Evolutionary conservation across 176 grass and related monocot species (phyloP).

Genomic region (Avena sativa): DNA sequence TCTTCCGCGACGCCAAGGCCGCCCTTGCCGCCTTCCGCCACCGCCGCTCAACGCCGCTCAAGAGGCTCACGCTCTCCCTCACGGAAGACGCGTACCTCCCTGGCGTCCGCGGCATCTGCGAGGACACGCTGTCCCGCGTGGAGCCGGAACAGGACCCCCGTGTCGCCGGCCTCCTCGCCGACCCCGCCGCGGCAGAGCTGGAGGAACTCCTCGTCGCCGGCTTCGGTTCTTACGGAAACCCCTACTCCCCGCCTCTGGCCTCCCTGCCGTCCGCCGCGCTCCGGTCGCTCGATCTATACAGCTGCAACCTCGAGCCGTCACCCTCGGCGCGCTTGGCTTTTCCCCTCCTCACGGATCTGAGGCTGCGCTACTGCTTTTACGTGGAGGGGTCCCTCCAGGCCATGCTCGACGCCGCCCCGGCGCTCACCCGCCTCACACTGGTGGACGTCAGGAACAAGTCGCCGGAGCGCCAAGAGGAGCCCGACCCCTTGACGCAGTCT

Average conservation of each 20-base stretch:
- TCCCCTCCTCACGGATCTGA: background rate
- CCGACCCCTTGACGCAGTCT: background rate
- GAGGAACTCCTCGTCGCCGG: background rate
- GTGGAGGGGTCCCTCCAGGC: background rate
- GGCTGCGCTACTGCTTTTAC: background rate
- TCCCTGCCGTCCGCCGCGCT: constrained; percentile 4
- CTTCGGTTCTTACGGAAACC: background rate
- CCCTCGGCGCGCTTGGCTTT: background rate
- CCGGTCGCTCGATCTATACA: background rate
- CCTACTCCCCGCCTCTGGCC: background rate
- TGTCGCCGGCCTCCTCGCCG: background rate
- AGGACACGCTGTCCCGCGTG: background rate
- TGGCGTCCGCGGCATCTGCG: background rate
- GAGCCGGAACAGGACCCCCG: background rate
- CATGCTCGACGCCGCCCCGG: background rate
- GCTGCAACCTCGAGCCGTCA: background rate
- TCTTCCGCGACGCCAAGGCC: background rate
- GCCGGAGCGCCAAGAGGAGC: background rate
- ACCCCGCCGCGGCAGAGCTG: background rate
- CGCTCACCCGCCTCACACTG: background rate
- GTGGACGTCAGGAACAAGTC: background rate
- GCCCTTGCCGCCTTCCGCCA: background rate
- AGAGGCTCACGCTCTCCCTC: background rate
- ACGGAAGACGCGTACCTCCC: background rate
- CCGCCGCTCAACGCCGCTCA: background rate